Evolutionary conservation across 73 alveolate genomes (phyloP).

Genomic region (Urostyla sp.): DNA sequence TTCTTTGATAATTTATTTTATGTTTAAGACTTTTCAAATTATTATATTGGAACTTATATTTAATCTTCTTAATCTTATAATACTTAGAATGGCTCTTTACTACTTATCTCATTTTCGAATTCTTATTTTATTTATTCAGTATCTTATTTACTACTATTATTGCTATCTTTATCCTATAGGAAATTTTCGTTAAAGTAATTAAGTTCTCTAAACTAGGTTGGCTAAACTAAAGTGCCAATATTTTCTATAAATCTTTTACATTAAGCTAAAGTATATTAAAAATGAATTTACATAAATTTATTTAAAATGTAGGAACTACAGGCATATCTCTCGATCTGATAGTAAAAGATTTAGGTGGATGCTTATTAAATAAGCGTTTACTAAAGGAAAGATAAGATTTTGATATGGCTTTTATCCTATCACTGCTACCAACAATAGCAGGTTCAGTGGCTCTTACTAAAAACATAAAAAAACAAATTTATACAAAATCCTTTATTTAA

Average conservation of each 20-base stretch:
- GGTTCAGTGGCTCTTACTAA: slow-evolving; percentile 47
- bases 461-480: not conserved
- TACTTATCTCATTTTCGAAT: not conserved
- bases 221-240: slow-evolving; percentile 13
- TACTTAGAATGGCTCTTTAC: not conserved
- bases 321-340: slow-evolving; percentile 50
- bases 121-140: not conserved
- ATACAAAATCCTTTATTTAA: slow-evolving; percentile 9
- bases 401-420: slow-evolving; percentile 16
- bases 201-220: not conserved
- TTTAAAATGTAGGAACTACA: slow-evolving; percentile 21
- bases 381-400: slow-evolving; percentile 35
- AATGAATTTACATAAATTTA: slow-evolving; percentile 12
- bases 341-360: slow-evolving; percentile 53
- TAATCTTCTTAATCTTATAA: not conserved
- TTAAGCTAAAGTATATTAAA: not conserved
- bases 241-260: slow-evolving; percentile 36
- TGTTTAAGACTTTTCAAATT: too few species aligned
- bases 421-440: slow-evolving; percentile 49
- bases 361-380: not conserved
- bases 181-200: not conserved
- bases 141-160: not conserved
- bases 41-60: not conserved
- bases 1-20: too few species aligned
- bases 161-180: not conserved